These are phyloP conservation scores for Podospora didyma DNA, from an alignment of 495 filamentous ascomycete genomes.

Conservation along the genomic window DNA sequence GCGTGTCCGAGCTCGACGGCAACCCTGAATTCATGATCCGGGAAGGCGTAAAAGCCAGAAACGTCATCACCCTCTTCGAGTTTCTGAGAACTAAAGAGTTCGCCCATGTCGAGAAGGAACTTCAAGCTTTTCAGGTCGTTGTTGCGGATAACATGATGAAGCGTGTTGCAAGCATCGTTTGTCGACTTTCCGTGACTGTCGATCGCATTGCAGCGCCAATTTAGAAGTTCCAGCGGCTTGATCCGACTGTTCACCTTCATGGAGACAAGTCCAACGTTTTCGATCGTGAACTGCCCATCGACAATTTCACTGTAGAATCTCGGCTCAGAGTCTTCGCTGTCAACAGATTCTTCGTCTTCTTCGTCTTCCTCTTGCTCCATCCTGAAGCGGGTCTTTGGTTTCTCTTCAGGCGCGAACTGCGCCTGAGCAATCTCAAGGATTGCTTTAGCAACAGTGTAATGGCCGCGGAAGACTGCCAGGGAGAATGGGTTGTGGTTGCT, in stretches of 20 bases:
- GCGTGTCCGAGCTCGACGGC: conserved; percentile 32
- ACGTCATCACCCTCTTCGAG: conserved; percentile 22
- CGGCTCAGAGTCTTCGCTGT: conserved; percentile 28
- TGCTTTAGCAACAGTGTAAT: conserved; percentile 54
- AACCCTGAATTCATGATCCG: conserved; percentile 21
- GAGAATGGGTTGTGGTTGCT: conserved; percentile 50
- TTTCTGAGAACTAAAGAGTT: conserved; percentile 22
- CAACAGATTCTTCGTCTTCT: conserved; percentile 22
- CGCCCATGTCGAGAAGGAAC: conserved; percentile 33
- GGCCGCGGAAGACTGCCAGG: conserved; percentile 59
- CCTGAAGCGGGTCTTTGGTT: conserved; percentile 42
- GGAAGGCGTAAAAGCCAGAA: conserved; percentile 31
- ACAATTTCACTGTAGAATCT: conserved; percentile 49
- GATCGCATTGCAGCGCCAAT: conserved; percentile 20
- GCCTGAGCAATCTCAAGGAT: conserved; percentile 62
- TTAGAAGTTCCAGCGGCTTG: conserved; percentile 45
- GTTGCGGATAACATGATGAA: conserved; percentile 31
- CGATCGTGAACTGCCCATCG: conserved; percentile 62
- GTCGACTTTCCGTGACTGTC: conserved; percentile 9
- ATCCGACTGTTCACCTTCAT: conserved; percentile 58
- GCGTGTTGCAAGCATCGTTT: conserved; percentile 7
- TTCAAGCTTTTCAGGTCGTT: conserved; percentile 32
- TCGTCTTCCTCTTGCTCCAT: conserved; percentile 37
- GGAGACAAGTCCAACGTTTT: conserved; percentile 62
- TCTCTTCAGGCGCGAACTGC: conserved; percentile 56